These are phyloP conservation scores for Dissophora ornata DNA, from an alignment of 192 early-diverging fungal species.

Conservation along the genomic window DNA sequence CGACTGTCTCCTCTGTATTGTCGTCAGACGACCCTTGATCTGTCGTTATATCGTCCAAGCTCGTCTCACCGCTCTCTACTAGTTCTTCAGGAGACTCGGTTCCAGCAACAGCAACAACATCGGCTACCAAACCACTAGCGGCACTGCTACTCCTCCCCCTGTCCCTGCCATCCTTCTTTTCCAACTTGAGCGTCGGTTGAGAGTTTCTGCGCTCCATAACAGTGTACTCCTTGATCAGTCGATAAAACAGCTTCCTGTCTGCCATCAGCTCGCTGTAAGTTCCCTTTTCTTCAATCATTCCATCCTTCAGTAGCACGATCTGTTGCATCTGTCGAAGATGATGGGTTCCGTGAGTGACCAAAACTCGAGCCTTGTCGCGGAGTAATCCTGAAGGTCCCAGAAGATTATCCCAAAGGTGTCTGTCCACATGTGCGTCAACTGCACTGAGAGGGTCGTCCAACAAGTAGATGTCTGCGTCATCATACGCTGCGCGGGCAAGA, in stretches of 20 bases:
- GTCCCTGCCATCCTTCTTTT: background rate
- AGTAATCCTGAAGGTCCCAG: constrained; percentile 32
- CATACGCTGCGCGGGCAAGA: constrained; percentile 84
- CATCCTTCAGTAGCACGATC: constrained; percentile 59
- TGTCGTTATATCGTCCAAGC: background rate
- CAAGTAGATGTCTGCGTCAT: constrained; percentile 73
- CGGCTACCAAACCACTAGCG: too few relatives aligned
- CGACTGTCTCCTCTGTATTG: background rate
- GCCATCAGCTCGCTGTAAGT: constrained; percentile 63
- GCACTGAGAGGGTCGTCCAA: constrained; percentile 84
- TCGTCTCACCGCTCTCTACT: background rate
- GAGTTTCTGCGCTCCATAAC: constrained; percentile 13
- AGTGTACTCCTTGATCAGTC: constrained; percentile 50
- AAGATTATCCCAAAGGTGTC: constrained; percentile 59
- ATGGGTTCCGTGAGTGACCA: constrained; percentile 66
- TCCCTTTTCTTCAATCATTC: constrained; percentile 64
- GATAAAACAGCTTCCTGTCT: constrained; percentile 51
- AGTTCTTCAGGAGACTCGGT: background rate
- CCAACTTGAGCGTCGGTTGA: background rate
- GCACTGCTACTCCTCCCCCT: background rate
- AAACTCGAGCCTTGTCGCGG: constrained; percentile 70
- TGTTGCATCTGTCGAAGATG: constrained; percentile 58
- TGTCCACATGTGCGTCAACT: constrained; percentile 62
- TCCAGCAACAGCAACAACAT: background rate
- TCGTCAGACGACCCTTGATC: background rate